Evolutionary conservation across 148 eudicot species (phyloP), one percentile per base, ranked within the genome.

Genomic region (Gaultheria prostrata): DNA sequence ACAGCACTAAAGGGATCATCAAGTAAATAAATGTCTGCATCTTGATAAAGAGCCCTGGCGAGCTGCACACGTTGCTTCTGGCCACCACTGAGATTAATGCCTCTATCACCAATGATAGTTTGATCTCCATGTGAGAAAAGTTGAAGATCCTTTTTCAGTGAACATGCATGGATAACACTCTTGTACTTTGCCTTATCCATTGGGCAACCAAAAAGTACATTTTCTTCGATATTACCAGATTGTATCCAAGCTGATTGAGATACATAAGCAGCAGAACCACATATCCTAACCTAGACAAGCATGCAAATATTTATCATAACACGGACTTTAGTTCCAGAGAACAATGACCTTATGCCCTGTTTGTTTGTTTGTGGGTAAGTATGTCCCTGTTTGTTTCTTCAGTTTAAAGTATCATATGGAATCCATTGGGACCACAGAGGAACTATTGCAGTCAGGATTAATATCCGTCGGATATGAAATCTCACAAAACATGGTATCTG

Each of bases 241-340:
- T 97, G 99, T 78, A 97, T 97, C 99, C 99, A 97, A 84, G 99
- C 96, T 63, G 99, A 93, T 87, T 97, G 99, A 82, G 98, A 88
- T 75, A 97, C 99, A 91, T 97, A 97, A 32, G 99, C 99, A 78
- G 93, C 91, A 79, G 99, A 91, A 50, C 99, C 99, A 80, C 98
- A 92, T 77, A 95, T 78, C 85, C 85, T 90, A 21, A 97, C 98
- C 98, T 96, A 84, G 67, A 79, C 59, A 82, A 77, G 28, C 77
- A 86, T n/a, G 85, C 80, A 78, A 51, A 83, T 28, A 84, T 15
- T 76, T 82, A 79, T 51, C 12, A 43, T 43, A 28, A 51, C 77
- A 30, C 39, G 9, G 59, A 15, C 59, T 49, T 59, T 4, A 83
- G 9, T 61, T 32, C 30, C 33, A 5, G 69, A 5, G 30, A 53